These are phyloP conservation scores for Blepharisma japonicum DNA, from an alignment of 73 alveolate species.

Conservation along the genomic window DNA sequence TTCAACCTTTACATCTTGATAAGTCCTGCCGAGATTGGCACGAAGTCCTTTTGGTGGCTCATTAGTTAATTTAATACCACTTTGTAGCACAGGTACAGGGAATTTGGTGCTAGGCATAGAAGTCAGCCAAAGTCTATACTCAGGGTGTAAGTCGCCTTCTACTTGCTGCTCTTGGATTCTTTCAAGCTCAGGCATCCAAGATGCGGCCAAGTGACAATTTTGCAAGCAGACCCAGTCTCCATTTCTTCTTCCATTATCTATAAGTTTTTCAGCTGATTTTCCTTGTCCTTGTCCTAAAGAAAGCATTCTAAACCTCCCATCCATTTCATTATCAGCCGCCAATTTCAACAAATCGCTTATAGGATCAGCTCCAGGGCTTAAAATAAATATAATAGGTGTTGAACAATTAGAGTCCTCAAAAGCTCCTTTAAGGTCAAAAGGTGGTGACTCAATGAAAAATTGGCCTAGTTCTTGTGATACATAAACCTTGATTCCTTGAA, in stretches of 20 bases:
- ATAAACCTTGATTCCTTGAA: slow-evolving; percentile 77
- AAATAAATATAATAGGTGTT: slow-evolving; percentile 97
- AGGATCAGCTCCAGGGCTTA: slow-evolving; percentile 99
- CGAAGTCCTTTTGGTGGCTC: slow-evolving; percentile 99
- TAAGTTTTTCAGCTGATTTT: slow-evolving; percentile 83
- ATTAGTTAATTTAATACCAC: slow-evolving; percentile 93
- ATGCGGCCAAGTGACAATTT: slow-evolving; percentile 99
- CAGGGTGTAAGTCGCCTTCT: slow-evolving; percentile 93
- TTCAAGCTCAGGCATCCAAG: slow-evolving; percentile 99
- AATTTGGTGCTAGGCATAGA: slow-evolving; percentile 98
- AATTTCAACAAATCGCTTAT: slow-evolving; percentile 91
- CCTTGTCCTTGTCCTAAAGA: slow-evolving; percentile 99
- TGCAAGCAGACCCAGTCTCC: slow-evolving; percentile 99
- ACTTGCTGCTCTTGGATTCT: slow-evolving; percentile 95
- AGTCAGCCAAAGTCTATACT: slow-evolving; percentile 97
- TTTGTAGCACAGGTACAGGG: slow-evolving; percentile 99
- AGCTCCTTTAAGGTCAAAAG: slow-evolving; percentile 94
- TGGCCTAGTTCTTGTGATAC: slow-evolving; percentile 78
- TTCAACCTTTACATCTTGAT: slow-evolving; percentile 63
- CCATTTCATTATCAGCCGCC: slow-evolving; percentile 94
- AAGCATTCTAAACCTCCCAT: slow-evolving; percentile 87
- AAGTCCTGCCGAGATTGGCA: slow-evolving; percentile 97
- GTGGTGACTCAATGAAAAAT: slow-evolving; percentile 95
- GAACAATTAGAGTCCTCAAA: slow-evolving; percentile 93
- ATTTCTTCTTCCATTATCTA: slow-evolving; percentile 66